Conservation (phyloP, 306 rosid species). For the Delonix regia region DNA sequence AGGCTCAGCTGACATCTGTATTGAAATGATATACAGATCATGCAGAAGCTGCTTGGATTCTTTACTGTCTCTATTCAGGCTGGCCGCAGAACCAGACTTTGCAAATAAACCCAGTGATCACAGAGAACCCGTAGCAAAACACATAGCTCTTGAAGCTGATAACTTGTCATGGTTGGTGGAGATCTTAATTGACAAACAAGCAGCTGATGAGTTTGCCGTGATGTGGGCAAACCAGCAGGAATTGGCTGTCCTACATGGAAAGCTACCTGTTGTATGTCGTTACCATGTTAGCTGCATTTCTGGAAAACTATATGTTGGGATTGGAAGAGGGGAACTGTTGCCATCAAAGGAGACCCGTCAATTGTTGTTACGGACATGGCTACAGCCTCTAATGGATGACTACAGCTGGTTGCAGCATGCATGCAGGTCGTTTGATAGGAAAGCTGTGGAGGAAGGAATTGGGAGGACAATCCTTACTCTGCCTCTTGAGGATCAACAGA, state of each 20-base stretch:
- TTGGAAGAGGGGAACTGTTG: conserved; percentile 85
- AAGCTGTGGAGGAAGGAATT: conserved; percentile 91
- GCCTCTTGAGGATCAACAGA: conserved; percentile 88
- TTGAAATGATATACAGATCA: conserved; percentile 61
- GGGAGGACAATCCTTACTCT: conserved; percentile 94
- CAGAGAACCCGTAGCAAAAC: conserved; percentile 64
- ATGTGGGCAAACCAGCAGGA: conserved; percentile 88
- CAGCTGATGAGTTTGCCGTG: conserved; percentile 78
- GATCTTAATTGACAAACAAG: conserved; percentile 80
- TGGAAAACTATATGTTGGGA: conserved; percentile 74
- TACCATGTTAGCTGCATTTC: conserved; percentile 80
- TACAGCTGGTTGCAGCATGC: conserved; percentile 88
- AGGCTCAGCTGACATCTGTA: conserved; percentile 59
- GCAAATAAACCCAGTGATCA: conserved; percentile 42
- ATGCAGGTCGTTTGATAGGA: conserved; percentile 79
- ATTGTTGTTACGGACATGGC: conserved; percentile 75
- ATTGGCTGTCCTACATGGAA: conserved; percentile 67
- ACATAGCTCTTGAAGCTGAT: conserved; percentile 78
- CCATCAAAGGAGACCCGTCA: conserved; percentile 76
- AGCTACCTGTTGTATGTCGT: conserved; percentile 63
- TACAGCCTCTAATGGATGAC: conserved; percentile 88
- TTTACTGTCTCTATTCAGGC: conserved; percentile 66
- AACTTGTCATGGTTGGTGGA: conserved; percentile 89
- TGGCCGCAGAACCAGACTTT: conserved; percentile 62
- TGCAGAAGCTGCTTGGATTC: conserved; percentile 67